Base-by-base conservation (phyloP, 2,329 filamentous ascomycete genomes). In the Scorias spongiosa region DNA sequence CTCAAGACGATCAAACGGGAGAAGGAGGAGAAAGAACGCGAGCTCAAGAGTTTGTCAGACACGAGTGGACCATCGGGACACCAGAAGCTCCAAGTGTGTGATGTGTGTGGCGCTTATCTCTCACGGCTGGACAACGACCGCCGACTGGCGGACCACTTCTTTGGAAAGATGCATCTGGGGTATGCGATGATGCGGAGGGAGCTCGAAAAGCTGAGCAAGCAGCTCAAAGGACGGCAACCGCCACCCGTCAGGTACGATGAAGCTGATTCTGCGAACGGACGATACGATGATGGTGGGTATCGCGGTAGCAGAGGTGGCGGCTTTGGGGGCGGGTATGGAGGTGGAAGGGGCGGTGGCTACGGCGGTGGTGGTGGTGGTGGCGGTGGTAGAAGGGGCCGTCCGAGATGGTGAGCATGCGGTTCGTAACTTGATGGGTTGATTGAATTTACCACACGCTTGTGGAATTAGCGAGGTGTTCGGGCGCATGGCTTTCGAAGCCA, bases 101-200 rank as follows among this genome's bases (percentile, higher is more conserved):
- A 98, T 64, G 91, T 96, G 1, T 98, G 91, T 63, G 91, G 91
- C 49, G 91, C 91, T 5, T 98, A 96, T 62, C 74, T 98, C 32
- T 87, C 80, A 49, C 71, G 91, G 17, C 74, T 98, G 29, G 91
- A 98, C 61, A 98, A 98, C 59, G 91, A 98, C 62, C 76, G 91
- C 30, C 75, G 91, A 28, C 64, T 98, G 58, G 91, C 91, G 15
- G 91, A 98, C 61, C 91, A 98, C 63, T 98, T 98, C 61, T 96
- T 95, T 64, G 91, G 91, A 17, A 98, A 98, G 71, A 98, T 98
- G 91, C 91, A 98, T 60, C 68, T 98, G 45, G 91, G 91, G 0
- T 98, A 96, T 61, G 91, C 91, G 12, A 85, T 94, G 66, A 98
- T 98, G 91, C 78, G 91, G 55, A 93, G 91, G 71, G 91, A 87